Evolutionary conservation across 106 monocot species (phyloP).

Genomic region (Xerophyta viscosa): DNA sequence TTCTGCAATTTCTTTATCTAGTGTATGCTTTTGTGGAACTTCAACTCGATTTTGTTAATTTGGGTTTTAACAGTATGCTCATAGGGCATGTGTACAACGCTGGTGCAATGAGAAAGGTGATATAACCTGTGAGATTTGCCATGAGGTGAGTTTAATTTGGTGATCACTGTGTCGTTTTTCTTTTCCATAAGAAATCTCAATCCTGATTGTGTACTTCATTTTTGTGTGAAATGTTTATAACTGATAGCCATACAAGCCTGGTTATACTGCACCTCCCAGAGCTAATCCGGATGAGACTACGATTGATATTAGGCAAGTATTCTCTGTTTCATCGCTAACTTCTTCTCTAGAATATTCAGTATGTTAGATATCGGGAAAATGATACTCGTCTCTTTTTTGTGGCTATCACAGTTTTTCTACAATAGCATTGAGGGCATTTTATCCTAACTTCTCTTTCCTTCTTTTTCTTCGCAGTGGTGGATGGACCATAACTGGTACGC

Average conservation of each 20-base stretch:
- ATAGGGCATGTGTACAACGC: slow-evolving; percentile 71
- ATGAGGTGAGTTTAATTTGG: slow-evolving; percentile 45
- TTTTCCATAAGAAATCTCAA: not conserved
- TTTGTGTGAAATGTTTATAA: not conserved
- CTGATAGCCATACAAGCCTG: slow-evolving; percentile 54
- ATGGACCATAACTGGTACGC: slow-evolving; percentile 52
- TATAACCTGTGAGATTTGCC: slow-evolving; percentile 91
- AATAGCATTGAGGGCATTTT: no score
- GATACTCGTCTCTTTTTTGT: not conserved
- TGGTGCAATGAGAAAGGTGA: slow-evolving; percentile 98
- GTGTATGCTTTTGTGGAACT: not conserved
- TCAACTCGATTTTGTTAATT: slow-evolving; percentile 5
- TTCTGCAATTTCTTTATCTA: not conserved
- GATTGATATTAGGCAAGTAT: slow-evolving; percentile 49
- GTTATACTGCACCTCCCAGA: slow-evolving; percentile 61
- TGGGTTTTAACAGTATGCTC: slow-evolving; percentile 70
- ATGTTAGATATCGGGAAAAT: not conserved
- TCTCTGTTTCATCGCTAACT: not conserved
- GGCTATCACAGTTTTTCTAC: not conserved
- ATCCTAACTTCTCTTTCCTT: slow-evolving; percentile 5
- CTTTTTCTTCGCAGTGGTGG: slow-evolving; percentile 35
- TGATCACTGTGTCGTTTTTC: not conserved
- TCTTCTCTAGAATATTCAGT: not conserved
- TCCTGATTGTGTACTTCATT: not conserved
- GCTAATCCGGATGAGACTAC: slow-evolving; percentile 45